Evolutionary conservation across 192 early-diverging fungal species (phyloP).

Genomic region (Anaeromyces robustus): DNA sequence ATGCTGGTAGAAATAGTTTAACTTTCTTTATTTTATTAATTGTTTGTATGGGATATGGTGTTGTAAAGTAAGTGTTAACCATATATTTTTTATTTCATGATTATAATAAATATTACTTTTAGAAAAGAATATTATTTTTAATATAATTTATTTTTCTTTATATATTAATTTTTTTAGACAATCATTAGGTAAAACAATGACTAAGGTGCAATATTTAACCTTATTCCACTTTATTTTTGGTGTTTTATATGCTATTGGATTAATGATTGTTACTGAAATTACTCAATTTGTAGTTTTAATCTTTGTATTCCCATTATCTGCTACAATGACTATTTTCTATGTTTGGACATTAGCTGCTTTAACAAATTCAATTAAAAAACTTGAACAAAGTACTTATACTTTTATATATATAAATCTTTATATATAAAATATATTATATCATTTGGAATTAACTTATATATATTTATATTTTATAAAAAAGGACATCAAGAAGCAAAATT

Average conservation of each 20-base stretch:
- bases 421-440: too few species aligned
- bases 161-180: constrained; percentile 31
- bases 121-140: too few species aligned
- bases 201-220: constrained; percentile 60
- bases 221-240: constrained; percentile 74
- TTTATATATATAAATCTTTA: constrained; percentile 85
- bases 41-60: constrained; percentile 89
- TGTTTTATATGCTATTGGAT: constrained; percentile 68
- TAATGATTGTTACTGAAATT: constrained; percentile 51
- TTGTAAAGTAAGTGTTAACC: constrained; percentile 51
- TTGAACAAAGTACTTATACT: constrained; percentile 65
- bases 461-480: too few species aligned
- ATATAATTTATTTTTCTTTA: too few species aligned
- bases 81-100: neutral
- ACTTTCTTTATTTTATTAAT: constrained; percentile 95
- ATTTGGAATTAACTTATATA: too few species aligned
- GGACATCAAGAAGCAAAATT: neutral
- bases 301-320: constrained; percentile 71
- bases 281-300: constrained; percentile 52
- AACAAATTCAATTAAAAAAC: constrained; percentile 53
- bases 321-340: constrained; percentile 86
- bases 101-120: neutral
- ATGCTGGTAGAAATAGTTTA: constrained; percentile 76
- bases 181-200: constrained; percentile 79
- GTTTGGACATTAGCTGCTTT: constrained; percentile 81